A percentile compares a stretch with the other conserved stretches of the same genome.
phyloP scores from a whole-genome alignment of 129 eudicot species.

The Dittrichia graveolens region DNA sequence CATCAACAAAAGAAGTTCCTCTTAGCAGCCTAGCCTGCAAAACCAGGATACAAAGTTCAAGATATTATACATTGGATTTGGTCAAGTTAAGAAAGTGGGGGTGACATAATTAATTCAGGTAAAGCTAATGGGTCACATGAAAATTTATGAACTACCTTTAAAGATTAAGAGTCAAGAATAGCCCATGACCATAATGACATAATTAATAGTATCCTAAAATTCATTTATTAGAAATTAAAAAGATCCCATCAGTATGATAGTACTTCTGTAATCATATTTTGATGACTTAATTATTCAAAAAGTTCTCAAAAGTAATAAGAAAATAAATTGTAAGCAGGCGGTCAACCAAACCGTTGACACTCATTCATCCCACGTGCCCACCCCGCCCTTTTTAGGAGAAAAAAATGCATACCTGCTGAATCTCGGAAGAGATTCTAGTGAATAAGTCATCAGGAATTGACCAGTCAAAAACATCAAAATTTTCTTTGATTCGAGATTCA shows the following conservation, averaged over 20 bases:
- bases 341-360: neutral
- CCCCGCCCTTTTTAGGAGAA: neutral
- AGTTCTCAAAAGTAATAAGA: no score
- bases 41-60: neutral
- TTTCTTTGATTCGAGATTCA: conserved; percentile 66
- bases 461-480: conserved; percentile 66
- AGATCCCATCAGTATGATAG: neutral
- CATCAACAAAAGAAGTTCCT: conserved; percentile 52
- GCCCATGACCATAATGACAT: neutral
- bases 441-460: conserved; percentile 73
- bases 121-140: neutral
- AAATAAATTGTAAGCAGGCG: no score
- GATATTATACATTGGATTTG: neutral
- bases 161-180: neutral
- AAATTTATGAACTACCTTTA: neutral
- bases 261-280: neutral
- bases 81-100: neutral
- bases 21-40: conserved; percentile 64
- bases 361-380: neutral
- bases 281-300: no score
- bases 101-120: neutral
- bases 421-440: conserved; percentile 50
- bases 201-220: neutral
- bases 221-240: neutral
- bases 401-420: conserved; percentile 54